phyloP scores from a whole-genome alignment of 2,329 filamentous ascomycete genomes.

The Phoma sp. region DNA sequence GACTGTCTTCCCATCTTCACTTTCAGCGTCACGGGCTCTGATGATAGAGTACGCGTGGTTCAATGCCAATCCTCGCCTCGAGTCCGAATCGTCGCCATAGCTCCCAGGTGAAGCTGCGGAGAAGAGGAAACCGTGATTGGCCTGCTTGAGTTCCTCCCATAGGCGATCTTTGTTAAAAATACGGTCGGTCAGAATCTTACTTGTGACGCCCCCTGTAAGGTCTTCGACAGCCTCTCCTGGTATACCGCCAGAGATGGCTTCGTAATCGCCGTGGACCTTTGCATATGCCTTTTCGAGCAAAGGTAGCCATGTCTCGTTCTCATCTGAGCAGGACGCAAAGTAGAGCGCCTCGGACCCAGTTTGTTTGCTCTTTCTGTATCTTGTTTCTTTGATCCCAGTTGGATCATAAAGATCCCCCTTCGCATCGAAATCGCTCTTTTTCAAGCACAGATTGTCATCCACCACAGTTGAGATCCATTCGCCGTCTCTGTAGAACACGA shows the following conservation, averaged over 20 bases:
- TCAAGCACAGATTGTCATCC: constrained; percentile 86
- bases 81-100: constrained; percentile 65
- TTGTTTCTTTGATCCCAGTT: constrained; percentile 59
- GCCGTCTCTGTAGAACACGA: constrained; percentile 73
- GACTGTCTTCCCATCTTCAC: constrained; percentile 35
- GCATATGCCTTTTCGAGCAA: constrained; percentile 83
- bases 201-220: constrained; percentile 71
- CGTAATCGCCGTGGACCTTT: constrained; percentile 82
- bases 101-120: constrained; percentile 63
- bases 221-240: constrained; percentile 62
- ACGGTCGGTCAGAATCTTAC: constrained; percentile 69
- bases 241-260: constrained; percentile 73
- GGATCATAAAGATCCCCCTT: constrained; percentile 72
- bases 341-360: constrained; percentile 77
- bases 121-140: constrained; percentile 80
- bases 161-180: constrained; percentile 79
- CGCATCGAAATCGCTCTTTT: constrained; percentile 76
- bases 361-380: constrained; percentile 71
- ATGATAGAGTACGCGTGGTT: constrained; percentile 63
- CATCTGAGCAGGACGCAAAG: constrained; percentile 75
- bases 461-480: constrained; percentile 87
- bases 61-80: constrained; percentile 51
- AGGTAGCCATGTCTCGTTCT: constrained; percentile 83
- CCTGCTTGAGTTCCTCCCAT: constrained; percentile 77
- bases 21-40: constrained; percentile 62